phyloP scores from a whole-genome alignment of 306 rosid genomes.

The Fragaria iinumae region DNA sequence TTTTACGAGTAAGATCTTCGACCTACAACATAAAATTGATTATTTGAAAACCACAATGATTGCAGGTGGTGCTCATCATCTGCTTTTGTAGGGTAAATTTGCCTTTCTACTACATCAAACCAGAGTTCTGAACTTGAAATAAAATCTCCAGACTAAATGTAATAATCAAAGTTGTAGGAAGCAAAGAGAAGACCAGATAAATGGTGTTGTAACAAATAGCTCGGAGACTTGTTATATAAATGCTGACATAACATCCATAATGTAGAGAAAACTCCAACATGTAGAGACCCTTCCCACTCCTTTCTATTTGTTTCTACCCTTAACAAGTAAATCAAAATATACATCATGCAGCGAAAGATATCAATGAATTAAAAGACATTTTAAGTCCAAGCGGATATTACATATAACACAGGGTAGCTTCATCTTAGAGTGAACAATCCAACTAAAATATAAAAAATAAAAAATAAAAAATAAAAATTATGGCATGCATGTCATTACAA shows the following conservation, averaged over 20 bases:
- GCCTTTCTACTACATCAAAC: neutral
- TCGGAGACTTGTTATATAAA: neutral
- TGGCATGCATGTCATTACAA: neutral
- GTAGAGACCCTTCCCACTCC: neutral
- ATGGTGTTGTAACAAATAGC: neutral
- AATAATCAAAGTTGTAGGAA: neutral
- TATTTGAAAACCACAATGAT: neutral
- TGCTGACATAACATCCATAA: neutral
- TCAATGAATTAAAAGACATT: neutral
- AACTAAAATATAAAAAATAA: neutral
- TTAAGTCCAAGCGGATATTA: neutral
- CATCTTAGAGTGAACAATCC: neutral
- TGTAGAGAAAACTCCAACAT: neutral
- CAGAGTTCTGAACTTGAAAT: neutral
- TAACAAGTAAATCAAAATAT: neutral
- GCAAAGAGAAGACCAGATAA: neutral
- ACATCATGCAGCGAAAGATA: neutral
- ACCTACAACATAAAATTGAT: constrained; percentile 40
- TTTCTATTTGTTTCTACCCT: neutral
- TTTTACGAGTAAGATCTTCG: constrained; percentile 71
- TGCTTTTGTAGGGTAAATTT: neutral
- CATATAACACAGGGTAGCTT: neutral
- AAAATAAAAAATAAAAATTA: neutral
- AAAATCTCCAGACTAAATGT: neutral
- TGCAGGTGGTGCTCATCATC: neutral